Evolutionary conservation across 345 rosid species (phyloP).

Genomic region (Dovyalis caffra): DNA sequence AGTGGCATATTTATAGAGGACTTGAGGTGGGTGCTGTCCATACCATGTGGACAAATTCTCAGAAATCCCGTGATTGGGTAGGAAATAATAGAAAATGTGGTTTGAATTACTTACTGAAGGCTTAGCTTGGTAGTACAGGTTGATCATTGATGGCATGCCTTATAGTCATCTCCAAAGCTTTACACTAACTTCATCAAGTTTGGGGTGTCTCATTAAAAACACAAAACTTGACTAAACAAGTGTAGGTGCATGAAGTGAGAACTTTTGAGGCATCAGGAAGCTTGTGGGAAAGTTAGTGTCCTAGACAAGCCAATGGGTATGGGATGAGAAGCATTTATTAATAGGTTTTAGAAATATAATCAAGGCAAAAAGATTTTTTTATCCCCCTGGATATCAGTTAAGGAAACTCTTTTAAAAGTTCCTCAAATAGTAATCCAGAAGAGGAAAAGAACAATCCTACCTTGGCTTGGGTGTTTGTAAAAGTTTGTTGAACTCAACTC

Average conservation of each 20-base stretch:
- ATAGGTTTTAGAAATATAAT: not conserved
- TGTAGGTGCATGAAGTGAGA: not conserved
- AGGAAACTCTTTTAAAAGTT: no score
- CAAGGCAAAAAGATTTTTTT: not conserved
- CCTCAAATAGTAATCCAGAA: no score
- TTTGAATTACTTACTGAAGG: not conserved
- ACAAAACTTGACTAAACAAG: not conserved
- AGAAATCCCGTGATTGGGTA: not conserved
- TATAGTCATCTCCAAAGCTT: not conserved
- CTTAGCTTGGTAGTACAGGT: not conserved
- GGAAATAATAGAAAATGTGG: not conserved
- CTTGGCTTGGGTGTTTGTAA: no score
- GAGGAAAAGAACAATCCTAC: no score
- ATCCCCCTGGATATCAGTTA: not conserved
- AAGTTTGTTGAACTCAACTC: no score
- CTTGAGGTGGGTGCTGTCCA: not conserved
- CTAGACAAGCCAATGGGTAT: not conserved
- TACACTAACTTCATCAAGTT: not conserved
- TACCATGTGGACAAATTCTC: not conserved
- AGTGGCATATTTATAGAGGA: not conserved
- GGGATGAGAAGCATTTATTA: not conserved
- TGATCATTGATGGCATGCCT: slow-evolving; percentile 4
- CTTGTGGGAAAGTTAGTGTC: not conserved
- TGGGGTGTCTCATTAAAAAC: not conserved
- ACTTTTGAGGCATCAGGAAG: not conserved